phyloP scores from a whole-genome alignment of 164 flowering plant species.

The Malania oleifera region DNA sequence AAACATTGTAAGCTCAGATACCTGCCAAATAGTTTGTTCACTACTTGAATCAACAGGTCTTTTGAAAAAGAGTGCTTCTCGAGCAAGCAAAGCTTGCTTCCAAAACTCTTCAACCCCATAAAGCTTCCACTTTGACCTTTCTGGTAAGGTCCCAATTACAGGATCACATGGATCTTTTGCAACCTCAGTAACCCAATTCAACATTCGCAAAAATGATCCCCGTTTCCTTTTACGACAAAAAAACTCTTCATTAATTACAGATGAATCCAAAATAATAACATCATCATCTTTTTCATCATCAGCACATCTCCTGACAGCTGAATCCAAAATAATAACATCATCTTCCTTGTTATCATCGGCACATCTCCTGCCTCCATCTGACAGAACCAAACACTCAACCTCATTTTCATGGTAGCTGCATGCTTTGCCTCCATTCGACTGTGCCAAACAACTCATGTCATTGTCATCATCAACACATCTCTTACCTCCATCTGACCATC shows the following conservation, averaged over 20 bases:
- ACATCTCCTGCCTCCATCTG: conserved; percentile 6
- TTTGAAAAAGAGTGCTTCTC: conserved; percentile 36
- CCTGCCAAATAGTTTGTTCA: conserved; percentile 36
- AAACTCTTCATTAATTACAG: conserved; percentile 12
- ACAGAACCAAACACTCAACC: conserved; percentile 2
- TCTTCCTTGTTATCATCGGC: conserved; percentile 17
- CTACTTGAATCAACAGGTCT: conserved; percentile 19
- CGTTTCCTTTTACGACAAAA: conserved; percentile 45
- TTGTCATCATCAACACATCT: background rate
- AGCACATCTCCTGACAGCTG: background rate
- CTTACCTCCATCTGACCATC: background rate
- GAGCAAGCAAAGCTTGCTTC: conserved; percentile 50
- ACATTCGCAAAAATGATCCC: conserved; percentile 29
- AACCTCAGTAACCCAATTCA: conserved; percentile 49
- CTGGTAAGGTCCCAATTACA: conserved; percentile 31
- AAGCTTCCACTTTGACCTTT: conserved; percentile 36
- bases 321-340: no score
- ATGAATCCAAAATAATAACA: conserved; percentile 20
- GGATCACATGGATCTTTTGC: conserved; percentile 63
- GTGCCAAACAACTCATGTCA: background rate
- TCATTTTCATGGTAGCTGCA: background rate
- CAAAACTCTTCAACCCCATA: conserved; percentile 31
- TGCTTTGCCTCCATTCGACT: background rate
- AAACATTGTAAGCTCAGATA: conserved; percentile 8
- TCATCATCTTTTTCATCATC: conserved; percentile 1